Percentiles rank a stretch among this genome's conserved stretches.
Evolutionary conservation across 208 protist genomes (phyloP).

Genomic region (Tritrichomonas foetus): DNA sequence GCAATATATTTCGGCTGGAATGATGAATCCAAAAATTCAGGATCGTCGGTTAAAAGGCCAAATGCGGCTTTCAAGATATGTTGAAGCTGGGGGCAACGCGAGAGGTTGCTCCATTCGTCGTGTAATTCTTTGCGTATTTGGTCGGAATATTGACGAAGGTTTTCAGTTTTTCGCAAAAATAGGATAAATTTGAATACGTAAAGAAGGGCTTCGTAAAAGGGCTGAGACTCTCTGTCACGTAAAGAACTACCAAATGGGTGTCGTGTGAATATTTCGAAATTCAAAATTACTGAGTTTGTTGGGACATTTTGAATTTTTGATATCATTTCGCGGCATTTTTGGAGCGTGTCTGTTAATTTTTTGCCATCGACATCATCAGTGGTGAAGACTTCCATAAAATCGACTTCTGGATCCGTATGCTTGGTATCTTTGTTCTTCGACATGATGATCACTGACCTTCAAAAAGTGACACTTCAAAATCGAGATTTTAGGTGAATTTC

Average conservation of each 20-base stretch:
- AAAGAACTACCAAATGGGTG: background rate
- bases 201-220: background rate
- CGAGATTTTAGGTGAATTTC: too few species aligned
- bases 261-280: background rate
- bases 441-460: too few species aligned
- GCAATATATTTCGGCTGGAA: background rate
- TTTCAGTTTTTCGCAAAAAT: background rate
- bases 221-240: background rate
- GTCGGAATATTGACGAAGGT: background rate
- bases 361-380: too few species aligned
- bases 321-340: too few species aligned
- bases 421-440: too few species aligned
- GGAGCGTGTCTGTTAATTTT: too few species aligned
- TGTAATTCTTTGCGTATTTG: background rate
- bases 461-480: too few species aligned
- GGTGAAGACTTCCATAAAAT: too few species aligned
- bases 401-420: too few species aligned
- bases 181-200: background rate
- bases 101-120: background rate
- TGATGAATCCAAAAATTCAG: background rate
- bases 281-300: background rate
- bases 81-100: background rate
- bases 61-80: slow-evolving; percentile 24
- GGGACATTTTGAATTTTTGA: background rate
- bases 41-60: background rate